phyloP scores from a whole-genome alignment of 306 rosid genomes.

The Sicyos edulis region DNA sequence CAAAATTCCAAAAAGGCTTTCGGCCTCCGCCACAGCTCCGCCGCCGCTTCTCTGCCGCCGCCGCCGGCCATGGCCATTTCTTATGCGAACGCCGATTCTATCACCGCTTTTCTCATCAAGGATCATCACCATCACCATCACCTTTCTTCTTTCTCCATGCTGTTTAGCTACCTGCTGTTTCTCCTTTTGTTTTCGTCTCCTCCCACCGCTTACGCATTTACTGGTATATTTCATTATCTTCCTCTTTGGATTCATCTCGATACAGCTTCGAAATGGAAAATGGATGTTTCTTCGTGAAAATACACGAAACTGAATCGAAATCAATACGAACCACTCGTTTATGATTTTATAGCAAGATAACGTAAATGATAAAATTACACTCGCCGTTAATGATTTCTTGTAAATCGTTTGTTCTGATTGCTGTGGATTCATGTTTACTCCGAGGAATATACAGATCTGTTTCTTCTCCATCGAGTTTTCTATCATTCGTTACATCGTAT shows the following conservation, averaged over 20 bases:
- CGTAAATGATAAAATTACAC: background rate
- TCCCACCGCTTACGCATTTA: slow-evolving; percentile 29
- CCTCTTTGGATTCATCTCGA: background rate
- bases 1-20: background rate
- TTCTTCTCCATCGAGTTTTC: background rate
- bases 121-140: slow-evolving; percentile 2
- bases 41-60: background rate
- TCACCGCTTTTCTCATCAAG: background rate
- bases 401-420: background rate
- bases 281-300: background rate
- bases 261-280: background rate
- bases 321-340: background rate
- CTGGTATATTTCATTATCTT: slow-evolving; percentile 31
- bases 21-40: slow-evolving; percentile 12
- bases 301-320: background rate
- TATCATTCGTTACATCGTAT: background rate
- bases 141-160: background rate
- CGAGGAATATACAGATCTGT: slow-evolving; percentile 10
- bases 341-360: background rate
- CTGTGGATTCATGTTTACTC: background rate
- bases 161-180: slow-evolving; percentile 24
- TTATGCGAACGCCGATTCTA: background rate
- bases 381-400: background rate
- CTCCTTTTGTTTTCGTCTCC: slow-evolving; percentile 25
- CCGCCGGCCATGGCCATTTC: slow-evolving; percentile 16